Evolutionary conservation across 192 early-diverging fungal species (phyloP).

Genomic region (Jimgerdemannia lactiflua): DNA sequence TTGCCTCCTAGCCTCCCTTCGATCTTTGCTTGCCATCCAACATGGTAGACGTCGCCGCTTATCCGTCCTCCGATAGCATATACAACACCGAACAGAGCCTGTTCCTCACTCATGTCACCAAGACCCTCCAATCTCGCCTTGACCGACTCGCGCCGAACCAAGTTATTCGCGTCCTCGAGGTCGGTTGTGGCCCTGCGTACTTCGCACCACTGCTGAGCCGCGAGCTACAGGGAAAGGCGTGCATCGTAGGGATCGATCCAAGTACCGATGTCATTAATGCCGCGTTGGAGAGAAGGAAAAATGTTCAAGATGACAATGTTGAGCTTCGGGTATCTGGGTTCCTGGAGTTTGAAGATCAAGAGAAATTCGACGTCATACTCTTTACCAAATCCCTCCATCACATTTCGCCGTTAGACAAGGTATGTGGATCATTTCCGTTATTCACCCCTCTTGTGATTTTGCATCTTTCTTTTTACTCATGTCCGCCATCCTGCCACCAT

Average conservation of each 20-base stretch:
- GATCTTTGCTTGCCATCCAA: too few species aligned
- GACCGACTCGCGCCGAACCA: too few species aligned
- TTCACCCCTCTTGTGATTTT: too few species aligned
- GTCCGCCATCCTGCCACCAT: too few species aligned
- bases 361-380: conserved; percentile 10
- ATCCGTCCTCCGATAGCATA: too few species aligned
- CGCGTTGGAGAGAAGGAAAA: background rate
- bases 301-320: background rate
- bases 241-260: background rate
- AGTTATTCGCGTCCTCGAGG: background rate
- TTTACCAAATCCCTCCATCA: conserved; percentile 21
- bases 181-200: background rate
- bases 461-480: too few species aligned
- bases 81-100: too few species aligned
- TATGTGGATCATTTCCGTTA: background rate
- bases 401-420: conserved; percentile 9
- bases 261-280: background rate
- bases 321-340: conserved; percentile 2
- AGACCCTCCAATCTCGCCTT: too few species aligned
- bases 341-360: conserved; percentile 4
- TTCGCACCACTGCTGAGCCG: background rate
- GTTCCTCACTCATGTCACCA: too few species aligned
- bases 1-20: too few species aligned
- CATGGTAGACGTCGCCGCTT: too few species aligned
- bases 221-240: background rate